Evolutionary conservation across 805 yeast genomes (phyloP).

Genomic region (Pichia insulana): DNA sequence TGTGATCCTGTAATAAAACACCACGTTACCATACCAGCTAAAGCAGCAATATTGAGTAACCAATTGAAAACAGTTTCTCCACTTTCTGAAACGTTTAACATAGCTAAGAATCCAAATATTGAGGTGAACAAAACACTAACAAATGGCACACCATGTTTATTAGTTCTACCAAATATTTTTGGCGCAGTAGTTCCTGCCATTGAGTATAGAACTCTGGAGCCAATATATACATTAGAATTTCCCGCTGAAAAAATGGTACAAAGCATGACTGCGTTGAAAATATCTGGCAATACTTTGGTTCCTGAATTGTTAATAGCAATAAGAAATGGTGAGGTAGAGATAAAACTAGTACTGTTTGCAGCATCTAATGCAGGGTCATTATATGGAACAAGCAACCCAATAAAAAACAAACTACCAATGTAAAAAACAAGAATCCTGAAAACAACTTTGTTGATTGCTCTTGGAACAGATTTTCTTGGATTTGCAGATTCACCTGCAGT

Average conservation of each 20-base stretch:
- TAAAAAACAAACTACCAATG: constrained; percentile 54
- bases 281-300: constrained; percentile 55
- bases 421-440: constrained; percentile 59
- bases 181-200: constrained; percentile 59
- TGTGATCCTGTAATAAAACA: constrained; percentile 56
- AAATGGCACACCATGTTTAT: constrained; percentile 54
- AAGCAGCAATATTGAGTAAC: constrained; percentile 69
- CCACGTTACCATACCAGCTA: constrained; percentile 72
- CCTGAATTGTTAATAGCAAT: constrained; percentile 65
- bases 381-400: constrained; percentile 64
- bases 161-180: constrained; percentile 38
- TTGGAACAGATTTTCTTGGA: constrained; percentile 63
- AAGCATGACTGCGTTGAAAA: constrained; percentile 64
- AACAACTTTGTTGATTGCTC: constrained; percentile 62
- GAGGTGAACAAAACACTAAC: constrained; percentile 49
- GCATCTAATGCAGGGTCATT: constrained; percentile 45
- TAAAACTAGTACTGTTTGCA: constrained; percentile 29
- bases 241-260: constrained; percentile 69
- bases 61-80: constrained; percentile 59
- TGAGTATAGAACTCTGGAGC: constrained; percentile 61
- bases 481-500: constrained; percentile 67
- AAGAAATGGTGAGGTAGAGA: constrained; percentile 60
- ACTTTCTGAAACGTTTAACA: constrained; percentile 43
- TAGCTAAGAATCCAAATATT: constrained; percentile 55
- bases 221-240: constrained; percentile 65